phyloP scores from a whole-genome alignment of 139 green algal species.

The Nannochloris sp. region DNA sequence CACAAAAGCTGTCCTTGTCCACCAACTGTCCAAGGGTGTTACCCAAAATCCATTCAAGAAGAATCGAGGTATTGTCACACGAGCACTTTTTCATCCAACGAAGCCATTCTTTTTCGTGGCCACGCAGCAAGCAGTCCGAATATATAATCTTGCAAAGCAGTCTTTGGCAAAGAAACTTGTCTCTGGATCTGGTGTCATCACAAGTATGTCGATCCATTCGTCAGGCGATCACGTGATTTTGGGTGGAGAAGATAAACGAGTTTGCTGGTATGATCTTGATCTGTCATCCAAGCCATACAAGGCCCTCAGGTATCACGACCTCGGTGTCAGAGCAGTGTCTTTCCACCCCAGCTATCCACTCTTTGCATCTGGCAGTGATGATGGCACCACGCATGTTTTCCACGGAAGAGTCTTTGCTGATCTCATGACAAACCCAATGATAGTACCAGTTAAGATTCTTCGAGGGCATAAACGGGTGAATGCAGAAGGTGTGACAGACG shows the following conservation, averaged over 20 bases:
- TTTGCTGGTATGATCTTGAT: slow-evolving; percentile 96
- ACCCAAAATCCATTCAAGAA: slow-evolving; percentile 93
- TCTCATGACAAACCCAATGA: slow-evolving; percentile 90
- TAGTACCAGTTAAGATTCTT: slow-evolving; percentile 73
- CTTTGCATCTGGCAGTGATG: slow-evolving; percentile 77
- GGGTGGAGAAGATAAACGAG: slow-evolving; percentile 71
- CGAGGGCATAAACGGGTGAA: slow-evolving; percentile 31
- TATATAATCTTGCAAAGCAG: slow-evolving; percentile 93
- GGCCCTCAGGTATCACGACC: slow-evolving; percentile 69
- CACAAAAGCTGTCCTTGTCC: slow-evolving; percentile 83
- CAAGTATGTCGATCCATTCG: slow-evolving; percentile 78
- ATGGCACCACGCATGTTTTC: slow-evolving; percentile 79
- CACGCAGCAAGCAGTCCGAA: slow-evolving; percentile 73
- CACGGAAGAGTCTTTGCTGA: slow-evolving; percentile 94
- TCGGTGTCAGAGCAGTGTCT: slow-evolving; percentile 55
- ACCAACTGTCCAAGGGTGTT: slow-evolving; percentile 75
- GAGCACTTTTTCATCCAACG: slow-evolving; percentile 81
- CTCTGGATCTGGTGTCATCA: slow-evolving; percentile 66
- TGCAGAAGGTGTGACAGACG: slow-evolving; percentile 61
- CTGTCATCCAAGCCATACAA: slow-evolving; percentile 89
- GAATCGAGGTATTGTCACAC: slow-evolving; percentile 70
- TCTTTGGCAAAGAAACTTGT: slow-evolving; percentile 86
- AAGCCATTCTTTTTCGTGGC: slow-evolving; percentile 95
- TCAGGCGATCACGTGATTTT: slow-evolving; percentile 86
- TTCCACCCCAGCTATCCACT: slow-evolving; percentile 91